Conservation (phyloP, 2,329 filamentous ascomycete genomes). For the Lachnellula arida region DNA sequence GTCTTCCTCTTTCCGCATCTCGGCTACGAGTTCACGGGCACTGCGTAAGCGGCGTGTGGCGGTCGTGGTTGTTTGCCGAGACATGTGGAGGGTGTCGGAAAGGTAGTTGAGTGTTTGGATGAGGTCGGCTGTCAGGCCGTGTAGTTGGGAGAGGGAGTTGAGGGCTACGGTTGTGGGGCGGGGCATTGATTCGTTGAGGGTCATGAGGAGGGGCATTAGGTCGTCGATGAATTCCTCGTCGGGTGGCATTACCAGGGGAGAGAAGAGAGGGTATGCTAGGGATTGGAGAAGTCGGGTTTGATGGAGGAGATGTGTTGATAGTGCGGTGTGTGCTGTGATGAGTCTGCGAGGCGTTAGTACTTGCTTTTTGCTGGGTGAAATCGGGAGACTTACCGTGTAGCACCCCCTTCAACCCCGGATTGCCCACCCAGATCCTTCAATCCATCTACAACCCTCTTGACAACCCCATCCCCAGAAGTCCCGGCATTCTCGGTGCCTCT, state of each 20-base stretch:
- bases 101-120: conserved; percentile 79
- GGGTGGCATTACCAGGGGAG: conserved; percentile 59
- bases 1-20: conserved; percentile 80
- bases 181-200: conserved; percentile 63
- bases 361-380: not conserved
- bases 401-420: conserved; percentile 65
- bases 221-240: conserved; percentile 62
- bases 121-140: conserved; percentile 66
- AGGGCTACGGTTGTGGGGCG: conserved; percentile 57
- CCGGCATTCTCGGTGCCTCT: conserved; percentile 63
- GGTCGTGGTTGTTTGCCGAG: conserved; percentile 77
- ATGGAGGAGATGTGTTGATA: conserved; percentile 69
- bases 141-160: conserved; percentile 62
- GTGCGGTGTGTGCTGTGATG: conserved; percentile 69
- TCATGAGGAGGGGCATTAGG: conserved; percentile 62
- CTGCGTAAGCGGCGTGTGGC: conserved; percentile 75
- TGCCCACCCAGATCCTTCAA: conserved; percentile 70
- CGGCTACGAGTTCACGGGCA: conserved; percentile 78
- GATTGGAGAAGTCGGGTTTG: conserved; percentile 73
- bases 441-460: conserved; percentile 63
- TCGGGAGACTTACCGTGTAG: conserved; percentile 53
- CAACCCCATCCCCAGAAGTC: conserved; percentile 59
- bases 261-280: conserved; percentile 65
- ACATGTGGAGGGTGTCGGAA: conserved; percentile 91
- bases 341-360: conserved; percentile 44